Percentiles rank a stretch among this genome's conserved stretches.
These are phyloP conservation scores for Entomortierella lignicola DNA, from an alignment of 192 early-diverging fungal genomes.

Conservation along the genomic window DNA sequence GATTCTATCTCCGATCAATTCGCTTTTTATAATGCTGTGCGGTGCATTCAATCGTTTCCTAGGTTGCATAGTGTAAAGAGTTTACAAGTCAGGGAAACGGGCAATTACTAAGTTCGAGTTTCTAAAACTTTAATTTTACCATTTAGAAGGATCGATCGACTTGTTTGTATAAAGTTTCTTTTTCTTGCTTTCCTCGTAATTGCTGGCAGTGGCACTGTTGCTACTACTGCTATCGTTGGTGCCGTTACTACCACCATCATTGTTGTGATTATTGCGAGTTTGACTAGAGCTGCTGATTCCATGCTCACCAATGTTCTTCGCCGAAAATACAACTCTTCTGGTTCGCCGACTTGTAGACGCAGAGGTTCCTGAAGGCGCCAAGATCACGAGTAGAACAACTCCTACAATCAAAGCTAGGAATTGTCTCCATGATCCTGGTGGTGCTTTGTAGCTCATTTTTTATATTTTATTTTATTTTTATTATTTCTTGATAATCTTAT, in stretches of 20 bases:
- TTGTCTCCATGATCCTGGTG: slow-evolving; percentile 14
- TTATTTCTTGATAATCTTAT: too few species aligned
- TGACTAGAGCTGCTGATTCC: background rate
- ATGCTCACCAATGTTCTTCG: background rate
- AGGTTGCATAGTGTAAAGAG: background rate
- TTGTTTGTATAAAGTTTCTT: background rate
- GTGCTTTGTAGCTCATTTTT: background rate
- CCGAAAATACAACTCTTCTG: background rate
- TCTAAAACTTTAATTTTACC: too few species aligned
- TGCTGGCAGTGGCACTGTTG: background rate
- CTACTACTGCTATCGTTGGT: background rate
- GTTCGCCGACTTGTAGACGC: background rate
- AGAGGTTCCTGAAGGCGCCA: slow-evolving; percentile 9
- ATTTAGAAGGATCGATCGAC: slow-evolving; percentile 3
- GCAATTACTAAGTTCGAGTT: too few species aligned
- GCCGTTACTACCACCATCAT: background rate
- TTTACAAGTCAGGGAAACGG: too few species aligned
- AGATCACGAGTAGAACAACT: background rate
- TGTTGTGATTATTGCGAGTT: background rate
- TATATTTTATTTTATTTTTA: background rate
- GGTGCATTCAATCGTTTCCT: slow-evolving; percentile 1
- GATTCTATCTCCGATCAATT: background rate
- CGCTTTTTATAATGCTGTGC: background rate
- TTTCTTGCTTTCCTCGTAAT: background rate
- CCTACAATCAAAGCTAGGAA: background rate